phyloP scores from a whole-genome alignment of 768 basidiomycete genomes.

The Dioszegia crocea region DNA sequence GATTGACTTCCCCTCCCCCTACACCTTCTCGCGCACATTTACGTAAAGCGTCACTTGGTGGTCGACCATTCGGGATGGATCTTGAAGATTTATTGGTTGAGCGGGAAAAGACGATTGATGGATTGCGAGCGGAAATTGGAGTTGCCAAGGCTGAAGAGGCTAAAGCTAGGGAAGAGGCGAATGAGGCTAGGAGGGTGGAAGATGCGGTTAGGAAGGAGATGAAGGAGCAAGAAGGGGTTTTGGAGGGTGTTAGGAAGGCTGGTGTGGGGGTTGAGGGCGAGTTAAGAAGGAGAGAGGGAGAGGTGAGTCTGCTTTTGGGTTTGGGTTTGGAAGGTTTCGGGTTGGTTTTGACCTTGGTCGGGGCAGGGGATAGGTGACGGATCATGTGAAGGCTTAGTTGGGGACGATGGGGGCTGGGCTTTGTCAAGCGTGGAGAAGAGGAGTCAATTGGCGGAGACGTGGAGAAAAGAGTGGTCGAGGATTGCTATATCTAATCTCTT shows the following conservation, averaged over 20 bases:
- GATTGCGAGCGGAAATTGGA: slow-evolving; percentile 37
- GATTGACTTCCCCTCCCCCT: neutral
- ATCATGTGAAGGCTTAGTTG: no score
- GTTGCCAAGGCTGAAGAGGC: slow-evolving; percentile 35
- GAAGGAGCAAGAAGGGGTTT: no score
- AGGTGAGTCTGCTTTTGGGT: slow-evolving; percentile 15
- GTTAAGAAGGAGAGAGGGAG: slow-evolving; percentile 11
- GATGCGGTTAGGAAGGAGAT: slow-evolving; percentile 25
- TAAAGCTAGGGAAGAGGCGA: slow-evolving; percentile 31
- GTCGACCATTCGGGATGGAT: slow-evolving; percentile 18
- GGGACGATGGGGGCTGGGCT: no score
- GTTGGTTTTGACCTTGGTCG: no score
- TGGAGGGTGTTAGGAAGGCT: neutral
- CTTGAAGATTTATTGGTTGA: slow-evolving; percentile 34
- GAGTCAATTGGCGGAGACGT: no score
- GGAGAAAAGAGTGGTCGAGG: neutral
- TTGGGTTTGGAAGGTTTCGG: no score
- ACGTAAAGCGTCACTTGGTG: slow-evolving; percentile 9
- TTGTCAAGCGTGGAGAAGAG: no score
- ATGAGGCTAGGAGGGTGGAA: slow-evolving; percentile 14
- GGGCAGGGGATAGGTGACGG: no score
- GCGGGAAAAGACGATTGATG: slow-evolving; percentile 33
- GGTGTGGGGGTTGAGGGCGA: slow-evolving; percentile 6
- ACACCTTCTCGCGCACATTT: slow-evolving; percentile 2
- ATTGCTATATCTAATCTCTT: no score